Conservation (phyloP, 2,329 filamentous ascomycete species). For the Paecilomyces dactylethromorphus region DNA sequence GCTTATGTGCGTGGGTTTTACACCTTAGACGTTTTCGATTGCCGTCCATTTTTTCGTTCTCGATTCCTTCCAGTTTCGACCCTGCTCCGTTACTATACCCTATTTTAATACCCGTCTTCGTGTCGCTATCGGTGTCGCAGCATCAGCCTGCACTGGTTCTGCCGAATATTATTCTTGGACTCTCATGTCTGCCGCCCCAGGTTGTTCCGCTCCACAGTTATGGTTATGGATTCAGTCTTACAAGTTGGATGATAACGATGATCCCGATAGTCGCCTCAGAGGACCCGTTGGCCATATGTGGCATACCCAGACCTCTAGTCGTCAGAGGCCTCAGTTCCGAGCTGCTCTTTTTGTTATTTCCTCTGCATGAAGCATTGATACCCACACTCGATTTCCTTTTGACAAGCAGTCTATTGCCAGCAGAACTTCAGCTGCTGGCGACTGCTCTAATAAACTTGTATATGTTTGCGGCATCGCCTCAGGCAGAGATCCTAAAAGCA, state of each 20-base stretch:
- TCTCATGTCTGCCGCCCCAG: constrained; percentile 67
- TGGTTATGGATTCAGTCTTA: constrained; percentile 52
- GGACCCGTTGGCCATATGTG: constrained; percentile 27
- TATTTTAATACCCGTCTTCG: constrained; percentile 65
- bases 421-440: constrained; percentile 83
- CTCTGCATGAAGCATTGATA: constrained; percentile 73
- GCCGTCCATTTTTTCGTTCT: constrained; percentile 41
- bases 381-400: constrained; percentile 71
- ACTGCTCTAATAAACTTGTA: constrained; percentile 75
- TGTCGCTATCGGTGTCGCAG: constrained; percentile 66
- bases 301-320: constrained; percentile 24
- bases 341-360: constrained; percentile 62
- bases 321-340: constrained; percentile 47
- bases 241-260: constrained; percentile 76
- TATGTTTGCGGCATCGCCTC: constrained; percentile 70
- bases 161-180: constrained; percentile 73
- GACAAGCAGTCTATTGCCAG: constrained; percentile 77
- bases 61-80: constrained; percentile 73
- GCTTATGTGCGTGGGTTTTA: constrained; percentile 35
- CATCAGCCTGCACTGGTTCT: constrained; percentile 58
- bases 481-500: constrained; percentile 76
- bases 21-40: constrained; percentile 19
- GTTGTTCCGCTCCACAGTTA: constrained; percentile 61
- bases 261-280: constrained; percentile 57
- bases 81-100: constrained; percentile 89